Conservation (phyloP, 2,329 filamentous ascomycete species). For the Ramichloridium luteum region DNA sequence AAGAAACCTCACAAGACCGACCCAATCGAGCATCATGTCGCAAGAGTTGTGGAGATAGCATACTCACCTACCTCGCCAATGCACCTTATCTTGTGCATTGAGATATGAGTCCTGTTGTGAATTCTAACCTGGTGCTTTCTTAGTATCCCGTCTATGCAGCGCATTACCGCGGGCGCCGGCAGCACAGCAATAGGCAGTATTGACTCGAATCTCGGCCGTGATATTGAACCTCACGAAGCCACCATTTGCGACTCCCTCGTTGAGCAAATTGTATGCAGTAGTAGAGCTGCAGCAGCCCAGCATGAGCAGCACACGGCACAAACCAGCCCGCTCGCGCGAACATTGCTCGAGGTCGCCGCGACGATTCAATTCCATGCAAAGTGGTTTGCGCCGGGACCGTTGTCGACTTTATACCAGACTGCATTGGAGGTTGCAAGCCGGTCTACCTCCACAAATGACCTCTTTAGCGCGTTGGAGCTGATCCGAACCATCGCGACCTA, state of each 20-base stretch:
- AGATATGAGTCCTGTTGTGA: neutral
- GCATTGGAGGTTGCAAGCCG: constrained; percentile 16
- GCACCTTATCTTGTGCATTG: neutral
- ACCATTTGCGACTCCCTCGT: constrained; percentile 16
- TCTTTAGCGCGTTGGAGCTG: constrained; percentile 19
- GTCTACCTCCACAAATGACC: constrained; percentile 19
- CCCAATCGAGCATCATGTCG: neutral
- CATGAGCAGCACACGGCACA: constrained; percentile 2
- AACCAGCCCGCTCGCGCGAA: constrained; percentile 8
- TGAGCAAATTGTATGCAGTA: constrained; percentile 8
- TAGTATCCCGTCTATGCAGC: constrained; percentile 7
- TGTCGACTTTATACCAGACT: constrained; percentile 14
- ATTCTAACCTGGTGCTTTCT: neutral
- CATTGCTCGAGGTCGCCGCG: constrained; percentile 15
- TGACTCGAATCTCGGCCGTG: constrained; percentile 6
- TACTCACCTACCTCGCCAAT: neutral
- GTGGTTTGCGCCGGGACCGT: constrained; percentile 19
- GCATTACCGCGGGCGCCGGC: constrained; percentile 6
- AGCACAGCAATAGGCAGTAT: constrained; percentile 3
- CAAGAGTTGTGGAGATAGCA: neutral
- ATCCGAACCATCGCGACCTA: constrained; percentile 22
- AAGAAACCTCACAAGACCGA: neutral
- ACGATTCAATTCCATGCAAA: constrained; percentile 21
- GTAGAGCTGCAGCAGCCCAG: constrained; percentile 3
- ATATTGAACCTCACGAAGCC: constrained; percentile 19